These are phyloP conservation scores for Cryptococcus wingfieldii DNA, from an alignment of 1,284 basidiomycete genomes.

Conservation along the genomic window DNA sequence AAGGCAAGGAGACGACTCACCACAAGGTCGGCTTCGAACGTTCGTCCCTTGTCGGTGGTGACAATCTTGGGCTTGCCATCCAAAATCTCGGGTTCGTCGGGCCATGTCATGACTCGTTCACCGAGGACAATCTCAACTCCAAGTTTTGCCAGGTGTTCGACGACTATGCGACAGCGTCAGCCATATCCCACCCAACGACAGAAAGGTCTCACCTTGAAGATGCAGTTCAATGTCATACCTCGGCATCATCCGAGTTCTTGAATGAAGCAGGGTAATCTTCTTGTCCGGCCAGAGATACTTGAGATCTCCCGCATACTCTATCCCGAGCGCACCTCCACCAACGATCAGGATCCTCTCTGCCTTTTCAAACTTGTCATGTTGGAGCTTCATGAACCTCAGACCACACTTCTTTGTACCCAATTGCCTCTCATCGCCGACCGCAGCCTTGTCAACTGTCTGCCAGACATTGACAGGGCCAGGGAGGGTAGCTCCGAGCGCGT, in stretches of 20 bases:
- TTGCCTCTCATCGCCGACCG: slow-evolving; percentile 15
- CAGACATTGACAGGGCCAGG: slow-evolving; percentile 48
- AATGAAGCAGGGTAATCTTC: slow-evolving; percentile 52
- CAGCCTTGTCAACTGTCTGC: slow-evolving; percentile 17
- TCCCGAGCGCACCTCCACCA: slow-evolving; percentile 53
- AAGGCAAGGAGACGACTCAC: slow-evolving; percentile 45
- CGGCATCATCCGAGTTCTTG: slow-evolving; percentile 49
- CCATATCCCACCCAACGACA: slow-evolving; percentile 1
- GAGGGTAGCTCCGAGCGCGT: slow-evolving; percentile 46
- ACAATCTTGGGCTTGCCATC: slow-evolving; percentile 49
- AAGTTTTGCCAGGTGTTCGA: slow-evolving; percentile 40
- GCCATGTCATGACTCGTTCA: slow-evolving; percentile 45
- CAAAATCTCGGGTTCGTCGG: slow-evolving; percentile 30
- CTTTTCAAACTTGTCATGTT: slow-evolving; percentile 32
- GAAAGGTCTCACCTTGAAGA: slow-evolving; percentile 31
- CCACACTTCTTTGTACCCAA: slow-evolving; percentile 38
- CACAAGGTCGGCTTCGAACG: slow-evolving; percentile 61
- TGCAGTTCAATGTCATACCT: slow-evolving; percentile 50
- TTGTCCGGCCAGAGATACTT: slow-evolving; percentile 49
- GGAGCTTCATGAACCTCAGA: slow-evolving; percentile 26
- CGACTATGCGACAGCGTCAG: slow-evolving; percentile 15
- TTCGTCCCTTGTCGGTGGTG: slow-evolving; percentile 57
- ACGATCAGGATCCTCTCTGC: slow-evolving; percentile 49
- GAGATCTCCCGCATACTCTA: slow-evolving; percentile 53
- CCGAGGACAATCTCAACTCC: slow-evolving; percentile 50